Base-by-base conservation (phyloP, 768 basidiomycete genomes). In the Leccinellum luteum region DNA sequence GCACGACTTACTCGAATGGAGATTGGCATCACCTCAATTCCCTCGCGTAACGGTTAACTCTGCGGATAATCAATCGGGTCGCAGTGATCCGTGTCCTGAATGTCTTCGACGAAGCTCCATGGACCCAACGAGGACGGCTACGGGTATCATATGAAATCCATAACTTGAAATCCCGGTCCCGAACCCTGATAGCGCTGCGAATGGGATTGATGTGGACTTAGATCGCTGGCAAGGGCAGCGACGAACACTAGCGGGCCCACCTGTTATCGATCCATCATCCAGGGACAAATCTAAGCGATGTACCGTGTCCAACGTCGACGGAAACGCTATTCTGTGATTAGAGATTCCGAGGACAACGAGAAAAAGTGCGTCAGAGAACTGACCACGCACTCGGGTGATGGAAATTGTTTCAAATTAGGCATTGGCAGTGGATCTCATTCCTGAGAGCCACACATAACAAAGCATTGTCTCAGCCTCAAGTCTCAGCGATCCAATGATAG, bases 121-220 rank as follows among this genome's bases (percentile, higher is more conserved):
- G 53, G 52, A 35, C 31, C 2, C 51, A 44, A 45, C 45, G 14
- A 31, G 50, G 19, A 48, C 25, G 45, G 25, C 25, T 15, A 49
- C 28, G 7, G 48, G 28, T 8, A 51, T 48, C n/a, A 52, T 57
- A 52, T 60, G 55, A 55, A 65, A 57, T 62, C 56, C 48, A 57
- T 53, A 48, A 58, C 51, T 41, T 48, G 34, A 35, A 47, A 49
- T 51, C 30, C 48, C 48, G 31, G 58, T 35, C 30, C 28, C 32
- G 34, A 17, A 54, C 25, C 54, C 27, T 43, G 44, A 45, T 45
- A 31, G 44, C 47, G 51, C 57, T 60, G 52, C 48, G 34, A 48
- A 52, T 14, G 53, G 58, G 47, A 60, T 57, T 51, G 38, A 44
- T 10, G 48, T 35, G 27, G 31, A 13, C 19, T 19, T 12, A n/a